Percentiles rank a stretch among this genome's conserved stretches.
Conservation (phyloP, 805 yeast genomes). For the Kuraishia ogatae region DNA sequence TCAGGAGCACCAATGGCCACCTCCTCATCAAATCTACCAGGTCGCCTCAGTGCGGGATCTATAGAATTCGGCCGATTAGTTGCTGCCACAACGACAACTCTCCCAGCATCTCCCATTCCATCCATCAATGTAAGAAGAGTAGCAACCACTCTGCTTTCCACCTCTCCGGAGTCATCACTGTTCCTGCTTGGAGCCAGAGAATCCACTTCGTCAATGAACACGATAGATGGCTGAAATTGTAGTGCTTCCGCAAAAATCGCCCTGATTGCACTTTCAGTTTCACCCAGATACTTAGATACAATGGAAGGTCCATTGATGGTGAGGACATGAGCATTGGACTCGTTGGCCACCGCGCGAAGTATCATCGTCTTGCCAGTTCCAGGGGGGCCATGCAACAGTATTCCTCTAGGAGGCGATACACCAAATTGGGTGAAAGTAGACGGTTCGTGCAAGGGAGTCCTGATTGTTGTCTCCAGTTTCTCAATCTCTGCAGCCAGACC, state of each 20-base stretch:
- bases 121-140: slow-evolving; percentile 80
- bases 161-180: slow-evolving; percentile 82
- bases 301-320: slow-evolving; percentile 87
- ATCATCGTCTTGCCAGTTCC: slow-evolving; percentile 96
- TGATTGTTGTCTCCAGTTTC: slow-evolving; percentile 55
- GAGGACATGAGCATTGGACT: slow-evolving; percentile 70
- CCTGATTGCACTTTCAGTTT: slow-evolving; percentile 81
- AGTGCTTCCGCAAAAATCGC: slow-evolving; percentile 79
- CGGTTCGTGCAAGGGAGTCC: slow-evolving; percentile 76
- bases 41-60: slow-evolving; percentile 85
- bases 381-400: slow-evolving; percentile 91
- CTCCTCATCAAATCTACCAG: slow-evolving; percentile 92
- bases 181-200: slow-evolving; percentile 81
- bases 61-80: slow-evolving; percentile 88
- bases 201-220: slow-evolving; percentile 90
- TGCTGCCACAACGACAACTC: slow-evolving; percentile 74
- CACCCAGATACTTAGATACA: slow-evolving; percentile 89
- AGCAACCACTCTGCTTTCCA: slow-evolving; percentile 85
- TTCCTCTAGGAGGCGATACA: slow-evolving; percentile 89
- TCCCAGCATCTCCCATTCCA: slow-evolving; percentile 57
- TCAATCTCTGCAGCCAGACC: slow-evolving; percentile 65
- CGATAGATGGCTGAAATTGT: slow-evolving; percentile 77
- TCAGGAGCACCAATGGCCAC: slow-evolving; percentile 92
- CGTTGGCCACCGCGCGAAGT: slow-evolving; percentile 72
- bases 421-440: slow-evolving; percentile 73